Evolutionary conservation across 2,329 filamentous ascomycete genomes (phyloP).

Genomic region (Xylaria sp.): DNA sequence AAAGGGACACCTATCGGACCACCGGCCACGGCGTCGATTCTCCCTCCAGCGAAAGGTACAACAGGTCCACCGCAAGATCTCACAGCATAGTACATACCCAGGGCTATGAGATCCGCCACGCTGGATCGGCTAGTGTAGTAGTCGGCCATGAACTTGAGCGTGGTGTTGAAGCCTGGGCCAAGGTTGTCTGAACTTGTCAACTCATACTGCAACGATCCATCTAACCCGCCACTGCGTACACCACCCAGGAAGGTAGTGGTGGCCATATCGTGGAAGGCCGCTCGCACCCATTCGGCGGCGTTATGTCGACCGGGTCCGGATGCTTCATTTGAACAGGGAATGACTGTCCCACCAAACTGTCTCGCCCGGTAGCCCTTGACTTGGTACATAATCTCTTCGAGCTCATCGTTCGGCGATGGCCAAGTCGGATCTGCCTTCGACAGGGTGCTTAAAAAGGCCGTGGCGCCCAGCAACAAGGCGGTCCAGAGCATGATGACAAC

Average conservation of each 20-base stretch:
- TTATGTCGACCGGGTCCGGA: slow-evolving; percentile 58
- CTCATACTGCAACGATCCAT: slow-evolving; percentile 64
- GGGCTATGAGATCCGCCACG: slow-evolving; percentile 60
- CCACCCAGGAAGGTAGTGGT: slow-evolving; percentile 52
- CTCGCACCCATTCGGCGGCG: slow-evolving; percentile 64
- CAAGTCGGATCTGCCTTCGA: slow-evolving; percentile 57
- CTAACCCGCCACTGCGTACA: slow-evolving; percentile 53
- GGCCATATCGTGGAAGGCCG: slow-evolving; percentile 65
- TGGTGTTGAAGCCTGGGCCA: slow-evolving; percentile 57
- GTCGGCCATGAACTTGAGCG: slow-evolving; percentile 56
- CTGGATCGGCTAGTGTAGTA: slow-evolving; percentile 55
- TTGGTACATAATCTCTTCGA: slow-evolving; percentile 67
- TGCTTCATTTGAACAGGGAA: slow-evolving; percentile 57
- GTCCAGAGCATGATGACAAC: slow-evolving; percentile 35
- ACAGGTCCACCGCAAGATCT: slow-evolving; percentile 61
- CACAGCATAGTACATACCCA: slow-evolving; percentile 61
- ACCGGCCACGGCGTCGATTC: slow-evolving; percentile 54
- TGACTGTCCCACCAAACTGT: slow-evolving; percentile 59
- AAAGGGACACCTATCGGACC: slow-evolving; percentile 57
- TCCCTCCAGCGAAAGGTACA: slow-evolving; percentile 56
- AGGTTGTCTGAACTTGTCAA: slow-evolving; percentile 57
- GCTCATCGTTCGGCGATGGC: slow-evolving; percentile 61
- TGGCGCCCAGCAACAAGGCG: slow-evolving; percentile 35
- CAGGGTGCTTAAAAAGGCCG: slow-evolving; percentile 42
- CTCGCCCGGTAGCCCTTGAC: slow-evolving; percentile 56